Conservation (phyloP, 2,329 filamentous ascomycete genomes). For the Fusarium brevicatenulatum region DNA sequence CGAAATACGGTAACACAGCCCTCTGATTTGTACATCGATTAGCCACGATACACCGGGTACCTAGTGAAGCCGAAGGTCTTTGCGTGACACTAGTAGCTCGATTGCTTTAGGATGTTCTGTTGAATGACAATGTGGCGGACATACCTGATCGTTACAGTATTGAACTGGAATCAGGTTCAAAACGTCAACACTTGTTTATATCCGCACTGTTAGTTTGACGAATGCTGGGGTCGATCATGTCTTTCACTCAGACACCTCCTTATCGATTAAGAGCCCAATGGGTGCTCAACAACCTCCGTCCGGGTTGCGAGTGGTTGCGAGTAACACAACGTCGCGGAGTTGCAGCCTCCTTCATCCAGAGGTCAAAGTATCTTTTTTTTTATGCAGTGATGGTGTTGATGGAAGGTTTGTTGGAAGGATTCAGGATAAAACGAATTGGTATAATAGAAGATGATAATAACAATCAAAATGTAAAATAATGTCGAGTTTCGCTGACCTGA, state of each 20-base stretch:
- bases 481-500: neutral
- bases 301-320: conserved; percentile 1
- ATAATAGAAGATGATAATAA: neutral
- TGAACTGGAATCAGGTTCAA: neutral
- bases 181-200: neutral
- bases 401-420: neutral
- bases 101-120: neutral
- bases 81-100: conserved; percentile 8
- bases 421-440: neutral
- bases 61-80: conserved; percentile 6
- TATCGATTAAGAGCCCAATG: neutral
- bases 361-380: conserved; percentile 1
- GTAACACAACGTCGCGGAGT: conserved; percentile 32
- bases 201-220: neutral
- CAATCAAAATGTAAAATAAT: conserved; percentile 1
- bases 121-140: neutral
- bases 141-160: neutral
- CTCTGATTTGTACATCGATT: conserved; percentile 31
- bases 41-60: conserved; percentile 19
- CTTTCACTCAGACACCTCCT: neutral
- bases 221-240: neutral
- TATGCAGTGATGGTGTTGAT: neutral
- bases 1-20: conserved; percentile 32
- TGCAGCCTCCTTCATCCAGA: conserved; percentile 8
- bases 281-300: conserved; percentile 6